These are phyloP conservation scores for Myrica gale DNA, from an alignment of 306 rosid species.

Conservation along the genomic window DNA sequence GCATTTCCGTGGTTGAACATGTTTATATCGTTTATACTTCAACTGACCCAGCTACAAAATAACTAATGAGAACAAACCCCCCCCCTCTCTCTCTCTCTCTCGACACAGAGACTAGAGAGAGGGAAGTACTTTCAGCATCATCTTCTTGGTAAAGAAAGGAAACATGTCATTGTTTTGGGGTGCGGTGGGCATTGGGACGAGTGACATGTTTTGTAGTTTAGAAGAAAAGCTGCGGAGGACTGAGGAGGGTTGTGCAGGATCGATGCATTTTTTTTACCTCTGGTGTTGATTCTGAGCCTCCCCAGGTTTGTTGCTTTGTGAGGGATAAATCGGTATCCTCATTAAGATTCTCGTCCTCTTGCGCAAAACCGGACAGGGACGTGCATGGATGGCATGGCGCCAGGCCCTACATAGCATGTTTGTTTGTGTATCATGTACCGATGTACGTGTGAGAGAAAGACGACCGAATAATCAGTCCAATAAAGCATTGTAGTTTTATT, in stretches of 20 bases:
- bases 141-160: constrained; percentile 19
- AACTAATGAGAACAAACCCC: background rate
- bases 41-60: background rate
- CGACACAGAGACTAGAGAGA: no score
- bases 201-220: constrained; percentile 18
- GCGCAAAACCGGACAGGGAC: constrained; percentile 25
- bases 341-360: constrained; percentile 37
- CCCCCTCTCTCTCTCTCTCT: no score
- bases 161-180: background rate
- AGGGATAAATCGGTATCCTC: constrained; percentile 30
- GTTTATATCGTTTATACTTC: background rate
- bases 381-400: background rate
- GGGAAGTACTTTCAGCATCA: background rate
- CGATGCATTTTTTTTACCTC: background rate
- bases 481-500: no score
- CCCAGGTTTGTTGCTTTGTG: constrained; percentile 34
- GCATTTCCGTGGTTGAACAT: background rate
- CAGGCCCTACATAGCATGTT: background rate
- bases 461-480: no score
- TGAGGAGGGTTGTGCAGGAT: constrained; percentile 4
- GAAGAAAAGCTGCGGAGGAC: background rate
- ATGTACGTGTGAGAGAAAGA: no score
- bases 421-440: background rate
- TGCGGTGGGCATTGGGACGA: constrained; percentile 16
- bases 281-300: constrained; percentile 16